Percentiles rank a stretch among this genome's conserved stretches.
These are phyloP conservation scores for Strigomonas galati DNA, from an alignment of 208 protist species.

Conservation along the genomic window DNA sequence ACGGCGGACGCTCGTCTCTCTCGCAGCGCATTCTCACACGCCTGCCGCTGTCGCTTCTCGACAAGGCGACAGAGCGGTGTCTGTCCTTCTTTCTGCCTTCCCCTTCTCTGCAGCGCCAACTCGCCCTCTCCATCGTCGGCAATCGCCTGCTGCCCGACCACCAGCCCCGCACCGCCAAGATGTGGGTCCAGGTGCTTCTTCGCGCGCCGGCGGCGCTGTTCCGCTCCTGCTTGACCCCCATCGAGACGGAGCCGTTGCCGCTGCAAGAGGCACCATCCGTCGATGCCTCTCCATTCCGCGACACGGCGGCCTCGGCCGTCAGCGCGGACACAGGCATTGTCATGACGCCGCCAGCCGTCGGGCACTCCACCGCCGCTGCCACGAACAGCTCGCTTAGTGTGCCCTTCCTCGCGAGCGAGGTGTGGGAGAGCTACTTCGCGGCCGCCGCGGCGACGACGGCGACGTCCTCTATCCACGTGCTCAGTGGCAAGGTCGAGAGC, in stretches of 20 bases:
- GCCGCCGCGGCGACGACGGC: background rate
- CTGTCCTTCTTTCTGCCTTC: constrained; percentile 6
- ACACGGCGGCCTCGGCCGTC: background rate
- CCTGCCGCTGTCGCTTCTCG: background rate
- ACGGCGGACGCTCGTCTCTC: background rate
- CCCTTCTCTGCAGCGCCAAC: constrained; percentile 27
- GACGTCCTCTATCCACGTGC: constrained; percentile 14
- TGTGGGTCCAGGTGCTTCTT: constrained; percentile 40
- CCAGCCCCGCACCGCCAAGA: constrained; percentile 28
- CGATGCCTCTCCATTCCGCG: background rate
- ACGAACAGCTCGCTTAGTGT: background rate
- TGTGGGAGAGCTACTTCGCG: background rate
- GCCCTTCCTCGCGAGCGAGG: background rate
- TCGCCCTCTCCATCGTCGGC: constrained; percentile 50
- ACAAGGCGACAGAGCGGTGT: background rate
- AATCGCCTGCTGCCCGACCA: constrained; percentile 38
- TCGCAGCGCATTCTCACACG: background rate
- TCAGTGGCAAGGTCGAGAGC: constrained; percentile 50
- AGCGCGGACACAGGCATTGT: too few relatives aligned
- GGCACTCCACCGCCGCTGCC: background rate
- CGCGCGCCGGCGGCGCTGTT: constrained; percentile 22
- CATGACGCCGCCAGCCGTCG: background rate
- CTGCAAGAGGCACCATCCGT: constrained; percentile 7
- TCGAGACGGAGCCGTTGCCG: constrained; percentile 13
- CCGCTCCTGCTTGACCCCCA: constrained; percentile 18